Percentiles rank a stretch among this genome's conserved stretches.
Conservation (phyloP, 352 stramenopile genomes). For the Phytophthora constricta region DNA sequence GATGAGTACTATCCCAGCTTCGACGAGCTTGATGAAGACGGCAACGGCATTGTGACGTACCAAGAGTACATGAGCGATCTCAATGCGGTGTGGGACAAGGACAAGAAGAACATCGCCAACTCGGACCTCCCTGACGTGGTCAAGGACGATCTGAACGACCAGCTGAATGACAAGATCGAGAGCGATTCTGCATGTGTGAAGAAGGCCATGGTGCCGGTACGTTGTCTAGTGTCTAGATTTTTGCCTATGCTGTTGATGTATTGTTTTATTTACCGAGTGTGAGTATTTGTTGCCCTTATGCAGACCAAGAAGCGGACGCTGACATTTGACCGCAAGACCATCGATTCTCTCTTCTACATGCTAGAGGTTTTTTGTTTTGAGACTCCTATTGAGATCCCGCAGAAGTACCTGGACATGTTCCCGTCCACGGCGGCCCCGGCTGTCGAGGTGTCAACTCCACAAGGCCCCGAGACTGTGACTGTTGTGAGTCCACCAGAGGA, state of each 20-base stretch:
- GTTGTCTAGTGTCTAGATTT: slow-evolving; percentile 12
- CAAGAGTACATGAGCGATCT: slow-evolving; percentile 49
- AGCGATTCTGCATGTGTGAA: slow-evolving; percentile 44
- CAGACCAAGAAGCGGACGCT: slow-evolving; percentile 42
- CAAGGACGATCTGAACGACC: slow-evolving; percentile 42
- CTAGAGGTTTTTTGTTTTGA: slow-evolving; percentile 50
- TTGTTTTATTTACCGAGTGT: neutral
- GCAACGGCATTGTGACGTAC: slow-evolving; percentile 41
- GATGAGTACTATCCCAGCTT: slow-evolving; percentile 51
- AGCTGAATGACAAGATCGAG: slow-evolving; percentile 51
- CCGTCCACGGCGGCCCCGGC: slow-evolving; percentile 13
- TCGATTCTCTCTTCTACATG: slow-evolving; percentile 44
- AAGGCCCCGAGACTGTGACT: slow-evolving; percentile 10
- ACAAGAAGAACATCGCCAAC: slow-evolving; percentile 34
- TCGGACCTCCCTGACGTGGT: slow-evolving; percentile 42
- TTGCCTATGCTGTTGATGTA: neutral
- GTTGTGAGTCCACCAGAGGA: neutral
- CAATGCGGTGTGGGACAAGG: slow-evolving; percentile 24
- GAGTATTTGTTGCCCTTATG: neutral
- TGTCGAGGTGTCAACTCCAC: slow-evolving; percentile 11
- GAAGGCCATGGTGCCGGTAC: slow-evolving; percentile 48
- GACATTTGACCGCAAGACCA: slow-evolving; percentile 31
- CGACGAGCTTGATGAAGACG: slow-evolving; percentile 42
- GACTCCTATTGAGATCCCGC: slow-evolving; percentile 33
- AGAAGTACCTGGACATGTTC: slow-evolving; percentile 44